A percentile compares a stretch with the other conserved stretches of the same genome.
Evolutionary conservation across 2,329 filamentous ascomycete species (phyloP).

Genomic region (Fusarium citri): DNA sequence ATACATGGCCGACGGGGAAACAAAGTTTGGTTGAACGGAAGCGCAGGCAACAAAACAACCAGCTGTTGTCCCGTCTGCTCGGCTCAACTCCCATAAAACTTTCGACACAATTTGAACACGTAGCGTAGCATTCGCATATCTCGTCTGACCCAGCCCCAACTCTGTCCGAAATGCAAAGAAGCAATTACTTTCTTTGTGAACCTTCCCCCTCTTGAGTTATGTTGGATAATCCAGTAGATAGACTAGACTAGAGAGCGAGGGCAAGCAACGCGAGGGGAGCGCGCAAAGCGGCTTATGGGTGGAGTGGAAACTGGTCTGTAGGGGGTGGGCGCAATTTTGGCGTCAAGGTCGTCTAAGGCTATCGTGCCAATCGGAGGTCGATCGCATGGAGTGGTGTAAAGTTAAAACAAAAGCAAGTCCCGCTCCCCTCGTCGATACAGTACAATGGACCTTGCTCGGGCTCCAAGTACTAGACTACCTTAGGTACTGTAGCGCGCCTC

Average conservation of each 20-base stretch:
- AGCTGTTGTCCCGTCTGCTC: background rate
- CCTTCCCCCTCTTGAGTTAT: background rate
- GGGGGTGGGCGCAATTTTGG: conserved; percentile 41
- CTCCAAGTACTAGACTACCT: too few species aligned
- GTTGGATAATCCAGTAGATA: background rate
- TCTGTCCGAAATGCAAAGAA: background rate
- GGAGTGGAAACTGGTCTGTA: conserved; percentile 28
- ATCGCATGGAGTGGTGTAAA: conserved; percentile 48
- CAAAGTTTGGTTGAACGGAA: background rate
- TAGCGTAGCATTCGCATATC: background rate
- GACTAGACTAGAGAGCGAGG: background rate
- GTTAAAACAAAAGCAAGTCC: conserved; percentile 41
- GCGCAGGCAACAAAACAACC: background rate
- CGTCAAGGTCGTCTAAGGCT: conserved; percentile 39
- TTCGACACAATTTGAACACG: background rate
- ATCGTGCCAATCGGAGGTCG: conserved; percentile 51
- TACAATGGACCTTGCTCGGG: background rate
- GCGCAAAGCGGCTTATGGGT: conserved; percentile 17
- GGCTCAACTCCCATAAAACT: background rate
- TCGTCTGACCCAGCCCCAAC: background rate
- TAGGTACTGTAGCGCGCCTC: background rate
- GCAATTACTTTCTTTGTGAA: background rate
- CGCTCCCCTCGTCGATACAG: conserved; percentile 13
- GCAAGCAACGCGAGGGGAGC: background rate
- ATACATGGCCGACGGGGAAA: background rate